Evolutionary conservation across 805 yeast genomes (phyloP).

Genomic region (Ogataea ganodermae): DNA sequence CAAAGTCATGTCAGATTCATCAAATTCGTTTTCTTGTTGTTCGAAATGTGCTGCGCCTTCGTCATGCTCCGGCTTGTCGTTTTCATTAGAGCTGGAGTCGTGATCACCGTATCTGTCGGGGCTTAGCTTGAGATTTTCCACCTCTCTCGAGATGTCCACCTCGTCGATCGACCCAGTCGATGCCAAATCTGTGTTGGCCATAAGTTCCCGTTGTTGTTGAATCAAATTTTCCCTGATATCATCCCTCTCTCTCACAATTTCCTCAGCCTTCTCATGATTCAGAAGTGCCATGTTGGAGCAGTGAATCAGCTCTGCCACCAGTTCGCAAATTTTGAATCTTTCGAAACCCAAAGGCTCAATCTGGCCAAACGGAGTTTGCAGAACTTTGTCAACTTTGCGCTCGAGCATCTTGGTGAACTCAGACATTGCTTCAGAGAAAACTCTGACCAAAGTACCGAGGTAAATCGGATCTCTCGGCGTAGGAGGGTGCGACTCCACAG

Average conservation of each 20-base stretch:
- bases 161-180: conserved; percentile 33
- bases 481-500: conserved; percentile 90
- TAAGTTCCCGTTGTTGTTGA: conserved; percentile 31
- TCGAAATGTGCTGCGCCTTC: conserved; percentile 11
- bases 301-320: conserved; percentile 91
- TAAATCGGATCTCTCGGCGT: conserved; percentile 90
- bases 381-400: conserved; percentile 36
- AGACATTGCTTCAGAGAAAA: conserved; percentile 75
- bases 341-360: conserved; percentile 86
- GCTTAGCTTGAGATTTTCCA: conserved; percentile 34
- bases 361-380: conserved; percentile 66
- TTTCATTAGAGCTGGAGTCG: neutral
- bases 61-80: conserved; percentile 7
- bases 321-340: conserved; percentile 84
- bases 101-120: conserved; percentile 14
- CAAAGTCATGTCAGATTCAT: conserved; percentile 24
- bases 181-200: conserved; percentile 30
- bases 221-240: conserved; percentile 57
- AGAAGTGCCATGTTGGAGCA: conserved; percentile 96
- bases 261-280: conserved; percentile 74
- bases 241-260: conserved; percentile 69
- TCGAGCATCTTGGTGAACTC: conserved; percentile 65
- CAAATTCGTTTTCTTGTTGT: conserved; percentile 29
- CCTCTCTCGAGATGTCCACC: conserved; percentile 36
- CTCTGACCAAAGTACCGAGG: conserved; percentile 77